phyloP scores from a whole-genome alignment of 208 protist genomes.

The Leishmania major region DNA sequence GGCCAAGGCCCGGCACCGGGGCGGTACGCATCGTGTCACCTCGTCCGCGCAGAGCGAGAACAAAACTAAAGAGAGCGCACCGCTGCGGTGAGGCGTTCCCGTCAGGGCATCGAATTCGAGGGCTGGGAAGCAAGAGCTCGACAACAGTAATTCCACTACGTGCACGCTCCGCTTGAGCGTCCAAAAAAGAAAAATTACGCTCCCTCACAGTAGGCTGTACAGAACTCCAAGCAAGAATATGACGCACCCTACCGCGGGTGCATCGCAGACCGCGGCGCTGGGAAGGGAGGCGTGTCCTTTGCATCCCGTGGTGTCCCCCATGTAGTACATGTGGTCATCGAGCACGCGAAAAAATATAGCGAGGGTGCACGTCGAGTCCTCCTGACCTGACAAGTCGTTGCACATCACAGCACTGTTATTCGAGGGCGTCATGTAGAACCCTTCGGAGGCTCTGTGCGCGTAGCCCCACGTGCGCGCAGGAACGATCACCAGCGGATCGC shows the following conservation, averaged over 20 bases:
- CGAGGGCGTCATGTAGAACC: constrained; percentile 30
- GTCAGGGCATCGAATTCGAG: not conserved
- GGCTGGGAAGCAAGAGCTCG: not conserved
- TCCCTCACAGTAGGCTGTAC: not conserved
- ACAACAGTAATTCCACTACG: not conserved
- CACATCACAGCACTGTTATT: not conserved
- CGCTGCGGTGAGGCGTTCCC: not conserved
- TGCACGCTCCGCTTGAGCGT: not conserved
- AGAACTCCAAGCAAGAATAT: not conserved
- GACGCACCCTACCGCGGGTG: not conserved
- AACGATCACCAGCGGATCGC: constrained; percentile 48
- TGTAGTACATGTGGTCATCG: constrained; percentile 1
- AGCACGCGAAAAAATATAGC: not conserved
- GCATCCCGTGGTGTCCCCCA: not conserved
- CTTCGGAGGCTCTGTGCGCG: constrained; percentile 37
- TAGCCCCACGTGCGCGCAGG: constrained; percentile 39
- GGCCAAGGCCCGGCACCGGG: not conserved
- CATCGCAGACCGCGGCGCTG: not conserved
- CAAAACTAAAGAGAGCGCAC: not conserved
- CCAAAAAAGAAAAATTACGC: not conserved
- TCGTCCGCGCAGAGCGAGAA: not conserved
- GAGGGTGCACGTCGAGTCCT: not conserved
- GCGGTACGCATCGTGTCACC: not conserved
- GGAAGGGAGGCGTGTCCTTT: not conserved
- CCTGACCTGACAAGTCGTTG: not conserved